Evolutionary conservation across 2,329 filamentous ascomycete genomes (phyloP).

Genomic region (Decorospora gaudefroyi): DNA sequence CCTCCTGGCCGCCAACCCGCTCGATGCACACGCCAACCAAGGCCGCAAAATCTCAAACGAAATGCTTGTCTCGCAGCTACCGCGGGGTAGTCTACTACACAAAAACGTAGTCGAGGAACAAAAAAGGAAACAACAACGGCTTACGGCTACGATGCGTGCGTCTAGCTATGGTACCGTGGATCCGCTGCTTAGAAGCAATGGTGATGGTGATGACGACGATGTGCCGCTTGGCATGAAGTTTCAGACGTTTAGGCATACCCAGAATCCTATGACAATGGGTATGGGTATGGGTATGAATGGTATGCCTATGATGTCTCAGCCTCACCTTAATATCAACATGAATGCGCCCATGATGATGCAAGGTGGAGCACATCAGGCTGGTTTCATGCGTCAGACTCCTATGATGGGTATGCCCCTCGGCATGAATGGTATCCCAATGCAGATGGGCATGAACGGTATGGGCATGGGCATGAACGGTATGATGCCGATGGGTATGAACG

Average conservation of each 20-base stretch:
- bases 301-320: slow-evolving; percentile 20
- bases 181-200: slow-evolving; percentile 33
- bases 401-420: slow-evolving; percentile 13
- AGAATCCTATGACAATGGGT: slow-evolving; percentile 27
- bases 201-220: slow-evolving; percentile 35
- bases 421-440: slow-evolving; percentile 13
- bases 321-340: too few relatives aligned
- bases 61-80: slow-evolving; percentile 40
- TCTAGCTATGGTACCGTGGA: slow-evolving; percentile 37
- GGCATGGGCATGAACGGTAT: slow-evolving; percentile 23
- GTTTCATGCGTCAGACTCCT: too few relatives aligned
- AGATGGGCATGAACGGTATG: slow-evolving; percentile 7
- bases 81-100: slow-evolving; percentile 50
- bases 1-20: slow-evolving; percentile 62
- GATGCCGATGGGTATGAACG: slow-evolving; percentile 26
- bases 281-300: too few relatives aligned
- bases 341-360: slow-evolving; percentile 18
- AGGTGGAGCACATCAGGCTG: slow-evolving; percentile 10
- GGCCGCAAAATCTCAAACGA: slow-evolving; percentile 47
- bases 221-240: slow-evolving; percentile 40
- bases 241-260: slow-evolving; percentile 46
- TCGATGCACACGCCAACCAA: slow-evolving; percentile 39
- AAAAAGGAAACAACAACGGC: slow-evolving; percentile 42
- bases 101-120: slow-evolving; percentile 46
- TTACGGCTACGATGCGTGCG: slow-evolving; percentile 41